These are phyloP conservation scores for Pulveroboletus sp. DNA, from an alignment of 768 basidiomycete genomes.

Conservation along the genomic window DNA sequence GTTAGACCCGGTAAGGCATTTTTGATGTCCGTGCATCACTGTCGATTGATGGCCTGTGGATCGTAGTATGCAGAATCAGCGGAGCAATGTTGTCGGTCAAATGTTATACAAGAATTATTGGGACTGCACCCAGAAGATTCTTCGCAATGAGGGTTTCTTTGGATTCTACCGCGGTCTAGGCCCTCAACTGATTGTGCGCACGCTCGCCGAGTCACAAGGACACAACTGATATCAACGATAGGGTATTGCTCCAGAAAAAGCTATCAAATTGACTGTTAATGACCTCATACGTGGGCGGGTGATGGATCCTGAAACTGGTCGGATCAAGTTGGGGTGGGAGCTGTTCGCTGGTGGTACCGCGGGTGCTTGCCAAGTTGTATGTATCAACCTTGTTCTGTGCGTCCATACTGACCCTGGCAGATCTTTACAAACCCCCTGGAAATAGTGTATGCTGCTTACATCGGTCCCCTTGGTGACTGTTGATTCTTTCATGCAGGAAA, in stretches of 20 bases:
- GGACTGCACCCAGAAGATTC: constrained; percentile 91
- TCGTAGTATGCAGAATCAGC: constrained; percentile 91
- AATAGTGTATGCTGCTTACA: constrained; percentile 64
- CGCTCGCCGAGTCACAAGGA: neutral
- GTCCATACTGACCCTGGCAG: constrained; percentile 38
- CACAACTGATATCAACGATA: constrained; percentile 28
- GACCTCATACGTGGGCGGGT: constrained; percentile 79
- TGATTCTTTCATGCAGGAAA: constrained; percentile 48
- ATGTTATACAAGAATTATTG: constrained; percentile 93
- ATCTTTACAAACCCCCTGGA: constrained; percentile 97
- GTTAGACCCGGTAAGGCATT: constrained; percentile 53
- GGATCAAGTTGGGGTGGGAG: constrained; percentile 91
- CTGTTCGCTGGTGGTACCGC: constrained; percentile 87
- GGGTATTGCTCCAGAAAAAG: constrained; percentile 97
- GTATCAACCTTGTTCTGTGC: constrained; percentile 31
- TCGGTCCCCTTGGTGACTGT: neutral
- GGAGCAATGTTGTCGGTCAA: constrained; percentile 94
- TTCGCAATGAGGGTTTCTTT: constrained; percentile 86
- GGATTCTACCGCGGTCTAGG: constrained; percentile 98
- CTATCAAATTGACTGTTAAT: constrained; percentile 96
- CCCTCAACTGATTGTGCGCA: constrained; percentile 81
- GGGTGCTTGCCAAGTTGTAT: constrained; percentile 95
- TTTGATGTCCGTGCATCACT: neutral
- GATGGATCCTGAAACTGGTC: constrained; percentile 93
- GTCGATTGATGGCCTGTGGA: constrained; percentile 3